A percentile compares a stretch with the other conserved stretches of the same genome.
These are phyloP conservation scores for Diaporthe vaccinii DNA, from an alignment of 2,329 filamentous ascomycete genomes.

Conservation along the genomic window DNA sequence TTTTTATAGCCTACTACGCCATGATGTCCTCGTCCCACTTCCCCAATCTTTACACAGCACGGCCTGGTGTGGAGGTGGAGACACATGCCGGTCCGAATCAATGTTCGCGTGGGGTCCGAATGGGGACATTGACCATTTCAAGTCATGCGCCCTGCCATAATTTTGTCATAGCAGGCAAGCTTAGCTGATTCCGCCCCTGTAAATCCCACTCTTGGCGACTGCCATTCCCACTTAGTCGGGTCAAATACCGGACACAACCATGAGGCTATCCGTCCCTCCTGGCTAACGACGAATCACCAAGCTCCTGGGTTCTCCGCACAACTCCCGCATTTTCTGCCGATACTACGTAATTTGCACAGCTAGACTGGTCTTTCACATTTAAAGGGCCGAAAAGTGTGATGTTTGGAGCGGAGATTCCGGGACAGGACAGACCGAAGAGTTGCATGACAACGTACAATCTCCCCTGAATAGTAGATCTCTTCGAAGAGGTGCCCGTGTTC, in stretches of 20 bases:
- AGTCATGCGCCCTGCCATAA: slow-evolving; percentile 12
- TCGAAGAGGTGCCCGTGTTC: fast-evolving
- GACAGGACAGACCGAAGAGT: neutral
- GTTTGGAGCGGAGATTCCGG: neutral
- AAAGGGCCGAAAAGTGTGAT: neutral
- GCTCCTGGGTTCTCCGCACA: neutral
- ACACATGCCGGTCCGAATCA: slow-evolving; percentile 29
- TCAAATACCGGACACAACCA: neutral
- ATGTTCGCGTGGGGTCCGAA: slow-evolving; percentile 6
- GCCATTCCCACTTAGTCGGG: slow-evolving; percentile 21
- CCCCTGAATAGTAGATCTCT: too few species aligned
- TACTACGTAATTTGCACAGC: neutral
- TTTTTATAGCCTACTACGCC: neutral
- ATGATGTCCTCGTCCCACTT: slow-evolving; percentile 4
- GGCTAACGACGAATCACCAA: neutral
- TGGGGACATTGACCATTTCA: slow-evolving; percentile 3
- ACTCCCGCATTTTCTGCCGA: slow-evolving; percentile 8
- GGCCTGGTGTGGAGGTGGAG: slow-evolving; percentile 20
- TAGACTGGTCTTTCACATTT: neutral
- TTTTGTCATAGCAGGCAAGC: neutral
- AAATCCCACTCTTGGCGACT: slow-evolving; percentile 1
- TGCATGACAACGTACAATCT: neutral
- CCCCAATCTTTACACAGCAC: neutral
- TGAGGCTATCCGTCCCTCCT: neutral
- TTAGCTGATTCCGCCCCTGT: neutral